Base-by-base conservation (phyloP, 129 eudicot genomes). In the Silybum marianum region DNA sequence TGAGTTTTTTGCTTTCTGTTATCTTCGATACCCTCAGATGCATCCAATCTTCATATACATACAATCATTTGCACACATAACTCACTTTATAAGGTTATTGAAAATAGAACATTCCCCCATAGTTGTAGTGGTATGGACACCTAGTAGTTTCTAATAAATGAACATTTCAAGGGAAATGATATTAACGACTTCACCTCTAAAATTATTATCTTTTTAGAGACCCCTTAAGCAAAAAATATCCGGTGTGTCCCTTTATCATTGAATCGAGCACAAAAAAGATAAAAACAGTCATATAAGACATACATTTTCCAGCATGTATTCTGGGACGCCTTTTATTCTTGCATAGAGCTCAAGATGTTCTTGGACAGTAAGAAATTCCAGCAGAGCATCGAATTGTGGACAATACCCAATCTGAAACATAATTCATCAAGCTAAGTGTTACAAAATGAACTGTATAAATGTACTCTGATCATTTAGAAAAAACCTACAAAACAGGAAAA, bases 271-370 rank as follows among this genome's bases (percentile, higher is more conserved):
- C 75, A 36, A 80, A 40, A 46, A 60, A 40, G 66, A 16, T 23
- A 30, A 30, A 32, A 23, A 54, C 34, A 72, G 71, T 74, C 66
- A 74, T 62, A 75, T n/a, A 54, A 26, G 42, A 87, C 88, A 39
- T 88, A 94, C 98, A 84, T 85, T 86, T 71, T 91, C 89, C 72
- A 95, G 92, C 83, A 88, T 77, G 77, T 83, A 86, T 14, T 90
- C 94, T 26, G 90, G 93, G 78, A 95, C 98, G 48, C 94, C 97
- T 90, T 95, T 95, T 25, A 95, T 95, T 85, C 91, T 95, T 72
- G 97, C 98, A 77, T 92, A 95, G 67, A 95, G 94, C 87, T 95
- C 94, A 69, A 95, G 98, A 82, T 95, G 98, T 84, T 95, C 98
- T 80, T 84, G 89, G 65, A 89, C 93, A 36, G 94, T 90, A 60